These are phyloP conservation scores for Pseudoscleropodium purum DNA, from an alignment of 225 moss, liverwort and hornwort genomes.

Conservation along the genomic window DNA sequence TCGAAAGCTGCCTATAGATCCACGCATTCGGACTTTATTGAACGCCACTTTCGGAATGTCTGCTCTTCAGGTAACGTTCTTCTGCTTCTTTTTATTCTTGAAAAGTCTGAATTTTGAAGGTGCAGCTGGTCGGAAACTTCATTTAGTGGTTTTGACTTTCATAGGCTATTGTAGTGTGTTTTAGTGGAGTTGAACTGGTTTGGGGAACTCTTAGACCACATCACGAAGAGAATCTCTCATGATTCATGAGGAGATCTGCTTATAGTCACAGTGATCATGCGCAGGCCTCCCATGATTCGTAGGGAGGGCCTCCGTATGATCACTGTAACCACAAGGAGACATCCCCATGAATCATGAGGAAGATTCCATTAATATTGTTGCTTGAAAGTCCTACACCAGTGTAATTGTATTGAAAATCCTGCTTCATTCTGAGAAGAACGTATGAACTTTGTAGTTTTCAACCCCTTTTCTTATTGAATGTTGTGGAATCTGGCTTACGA, in stretches of 20 bases:
- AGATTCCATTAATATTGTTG: neutral
- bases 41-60: conserved; percentile 82
- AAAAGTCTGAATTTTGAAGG: neutral
- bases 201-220: neutral
- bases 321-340: neutral
- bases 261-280: neutral
- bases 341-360: neutral
- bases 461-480: neutral
- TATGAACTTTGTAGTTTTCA: neutral
- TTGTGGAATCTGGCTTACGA: neutral
- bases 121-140: neutral
- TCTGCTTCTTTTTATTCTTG: neutral
- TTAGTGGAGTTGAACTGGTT: neutral
- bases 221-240: neutral
- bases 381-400: neutral
- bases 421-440: neutral
- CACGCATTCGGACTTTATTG: conserved; percentile 45
- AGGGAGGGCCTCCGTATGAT: neutral
- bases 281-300: neutral
- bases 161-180: neutral
- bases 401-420: neutral
- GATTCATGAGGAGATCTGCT: neutral
- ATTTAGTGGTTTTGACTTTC: neutral
- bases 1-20: conserved; percentile 56
- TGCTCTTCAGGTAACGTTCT: conserved; percentile 59